Base-by-base conservation (phyloP, 2,329 filamentous ascomycete genomes). In the Ophiosphaerella narmari region DNA sequence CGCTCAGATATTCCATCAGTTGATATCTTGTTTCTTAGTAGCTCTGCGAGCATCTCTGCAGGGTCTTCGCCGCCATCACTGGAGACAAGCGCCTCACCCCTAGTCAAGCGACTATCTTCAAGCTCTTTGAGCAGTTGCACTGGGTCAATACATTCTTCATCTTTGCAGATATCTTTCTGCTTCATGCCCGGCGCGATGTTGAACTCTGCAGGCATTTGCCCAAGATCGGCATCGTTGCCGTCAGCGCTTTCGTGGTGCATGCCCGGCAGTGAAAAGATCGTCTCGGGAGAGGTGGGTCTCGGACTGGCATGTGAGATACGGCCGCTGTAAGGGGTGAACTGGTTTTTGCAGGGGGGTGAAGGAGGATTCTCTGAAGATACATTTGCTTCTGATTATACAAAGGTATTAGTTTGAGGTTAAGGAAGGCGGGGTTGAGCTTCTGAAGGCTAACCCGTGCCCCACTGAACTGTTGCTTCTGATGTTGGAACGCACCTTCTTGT, bases 181-280 rank as follows among this genome's bases (percentile, higher is more conserved):
- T 8, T 14, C 9, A 12, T 7, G 9, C 24, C 18, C 4, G 13
- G 41, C 7, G 35, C 12, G 5, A 24, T 38, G 21, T 51, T 29
- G 13, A 52, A 29, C 12, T 53, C 54, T 8, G 40, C 46, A 13
- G 59, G 49, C 51, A 55, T 45, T 21, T 35, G 38, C 41, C 43
- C 40, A 5, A 41, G 31, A 21, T 48, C 14, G 6, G 46, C 29
- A 5, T 47, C 38, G 33, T 11, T 4, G 14, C 49, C 18, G 13
- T 39, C 39, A 31, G 39, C 11, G 13, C 18, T 33, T 32, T 40
- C 42, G 21, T 23, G 23, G 1, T 33, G 2, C 16, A 4, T 4
- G 13, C 6, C 4, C 32, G 7, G 21, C 34, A 21, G 18, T 21
- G 18, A 21, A 2, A 21, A 21, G 18, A 21, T 21, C 18, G 18